phyloP scores from a whole-genome alignment of 2,329 filamentous ascomycete genomes.

The Rutstroemia sydowiana region DNA sequence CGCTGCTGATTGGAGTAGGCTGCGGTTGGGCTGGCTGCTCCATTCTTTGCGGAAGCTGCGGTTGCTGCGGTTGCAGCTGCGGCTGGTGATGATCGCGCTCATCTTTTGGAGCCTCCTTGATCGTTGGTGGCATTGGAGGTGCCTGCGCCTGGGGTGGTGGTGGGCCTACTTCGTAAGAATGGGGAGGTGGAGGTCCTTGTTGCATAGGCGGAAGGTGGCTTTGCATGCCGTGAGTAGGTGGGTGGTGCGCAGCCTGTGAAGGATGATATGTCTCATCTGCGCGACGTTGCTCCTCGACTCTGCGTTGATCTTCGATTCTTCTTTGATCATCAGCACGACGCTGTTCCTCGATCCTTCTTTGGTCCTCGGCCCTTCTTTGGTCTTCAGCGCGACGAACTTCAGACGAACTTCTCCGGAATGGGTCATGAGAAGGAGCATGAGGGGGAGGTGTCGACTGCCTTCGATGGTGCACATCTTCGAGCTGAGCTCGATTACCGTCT shows the following conservation, averaged over 20 bases:
- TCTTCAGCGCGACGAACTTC: conserved; percentile 55
- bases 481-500: conserved; percentile 77
- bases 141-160: conserved; percentile 35
- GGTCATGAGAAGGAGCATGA: conserved; percentile 57
- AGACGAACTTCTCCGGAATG: conserved; percentile 71
- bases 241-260: conserved; percentile 86
- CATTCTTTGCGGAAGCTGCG: conserved; percentile 32
- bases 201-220: conserved; percentile 58
- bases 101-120: conserved; percentile 48
- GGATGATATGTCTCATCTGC: conserved; percentile 78
- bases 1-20: conserved; percentile 50
- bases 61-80: conserved; percentile 24
- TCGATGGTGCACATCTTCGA: conserved; percentile 77
- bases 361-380: too few relatives aligned
- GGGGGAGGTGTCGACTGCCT: conserved; percentile 71
- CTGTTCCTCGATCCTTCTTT: conserved; percentile 61
- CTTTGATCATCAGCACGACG: conserved; percentile 20
- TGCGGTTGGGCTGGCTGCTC: conserved; percentile 30
- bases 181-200: conserved; percentile 46
- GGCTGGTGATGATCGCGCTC: conserved; percentile 40
- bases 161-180: conserved; percentile 39
- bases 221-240: conserved; percentile 49
- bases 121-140: conserved; percentile 5
- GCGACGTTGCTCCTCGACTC: conserved; percentile 57
- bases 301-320: conserved; percentile 48